Evolutionary conservation across 2,329 filamentous ascomycete species (phyloP).

Genomic region (Venturia asperata): DNA sequence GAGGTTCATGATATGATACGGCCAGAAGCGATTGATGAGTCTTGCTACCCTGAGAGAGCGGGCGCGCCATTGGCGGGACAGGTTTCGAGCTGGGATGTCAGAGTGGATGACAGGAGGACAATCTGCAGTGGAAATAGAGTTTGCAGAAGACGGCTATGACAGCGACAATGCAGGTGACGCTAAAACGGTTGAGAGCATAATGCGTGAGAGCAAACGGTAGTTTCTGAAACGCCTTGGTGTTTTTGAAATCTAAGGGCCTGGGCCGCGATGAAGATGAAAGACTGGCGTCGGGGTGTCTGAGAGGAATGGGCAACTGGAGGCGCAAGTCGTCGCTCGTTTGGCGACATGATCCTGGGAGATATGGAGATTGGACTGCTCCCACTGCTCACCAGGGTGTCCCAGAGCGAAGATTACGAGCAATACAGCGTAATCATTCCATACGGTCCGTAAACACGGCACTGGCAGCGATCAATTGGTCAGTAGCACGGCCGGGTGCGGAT

Average conservation of each 20-base stretch:
- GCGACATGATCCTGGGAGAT: too few species aligned
- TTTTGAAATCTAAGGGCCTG: neutral
- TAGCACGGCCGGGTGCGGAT: neutral
- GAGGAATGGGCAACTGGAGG: too few species aligned
- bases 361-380: too few species aligned
- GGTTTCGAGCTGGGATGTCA: neutral
- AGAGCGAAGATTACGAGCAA: neutral
- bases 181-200: neutral
- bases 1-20: neutral
- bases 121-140: neutral
- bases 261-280: neutral
- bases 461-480: neutral
- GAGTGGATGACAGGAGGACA: too few species aligned
- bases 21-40: neutral
- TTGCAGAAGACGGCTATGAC: neutral
- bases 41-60: neutral
- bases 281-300: too few species aligned
- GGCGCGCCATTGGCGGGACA: neutral
- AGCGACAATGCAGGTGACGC: neutral
- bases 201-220: constrained; percentile 6
- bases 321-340: too few species aligned
- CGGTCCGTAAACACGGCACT: neutral
- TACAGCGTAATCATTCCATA: neutral
- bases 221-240: neutral
- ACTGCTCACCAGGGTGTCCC: neutral